Conservation (phyloP, 2,329 filamentous ascomycete species). For the Intubia oerlemansii region DNA sequence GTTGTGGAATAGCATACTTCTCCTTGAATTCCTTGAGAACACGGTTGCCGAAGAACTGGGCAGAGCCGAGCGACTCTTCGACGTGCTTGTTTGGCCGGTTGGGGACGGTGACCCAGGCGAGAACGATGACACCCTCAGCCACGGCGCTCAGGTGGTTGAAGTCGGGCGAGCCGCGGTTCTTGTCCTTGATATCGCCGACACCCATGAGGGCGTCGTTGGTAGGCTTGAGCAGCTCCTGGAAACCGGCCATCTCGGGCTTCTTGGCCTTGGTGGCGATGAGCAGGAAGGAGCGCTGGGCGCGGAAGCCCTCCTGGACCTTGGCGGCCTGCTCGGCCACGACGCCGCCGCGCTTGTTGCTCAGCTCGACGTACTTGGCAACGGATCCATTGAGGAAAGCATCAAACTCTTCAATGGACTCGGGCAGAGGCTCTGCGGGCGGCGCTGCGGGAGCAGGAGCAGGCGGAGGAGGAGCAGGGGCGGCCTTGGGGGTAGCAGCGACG, state of each 20-base stretch:
- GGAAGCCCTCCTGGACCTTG: conserved; percentile 43
- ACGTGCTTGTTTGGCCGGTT: conserved; percentile 70
- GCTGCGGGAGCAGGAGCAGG: conserved; percentile 21
- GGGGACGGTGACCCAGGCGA: conserved; percentile 81
- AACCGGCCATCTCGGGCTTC: conserved; percentile 56
- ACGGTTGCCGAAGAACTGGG: conserved; percentile 87
- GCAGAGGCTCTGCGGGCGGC: conserved; percentile 32
- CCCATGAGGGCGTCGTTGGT: conserved; percentile 65
- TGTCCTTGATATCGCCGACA: conserved; percentile 63
- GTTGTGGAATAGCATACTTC: conserved; percentile 20
- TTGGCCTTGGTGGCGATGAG: conserved; percentile 77
- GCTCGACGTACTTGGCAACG: conserved; percentile 55
- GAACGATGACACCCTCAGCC: conserved; percentile 68
- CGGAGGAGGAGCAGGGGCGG: conserved; percentile 15
- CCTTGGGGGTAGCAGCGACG: too few species aligned
- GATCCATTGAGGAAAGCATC: conserved; percentile 55
- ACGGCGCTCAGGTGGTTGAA: conserved; percentile 75
- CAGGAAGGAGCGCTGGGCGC: conserved; percentile 71
- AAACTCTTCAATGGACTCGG: conserved; percentile 70
- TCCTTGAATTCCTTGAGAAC: conserved; percentile 82
- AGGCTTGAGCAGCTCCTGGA: conserved; percentile 64
- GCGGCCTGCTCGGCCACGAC: conserved; percentile 55
- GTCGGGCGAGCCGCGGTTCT: conserved; percentile 51
- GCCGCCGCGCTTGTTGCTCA: conserved; percentile 59
- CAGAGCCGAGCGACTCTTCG: conserved; percentile 59